Evolutionary conservation across 1,284 basidiomycete species (phyloP).

Genomic region (Moesziomyces sp.): DNA sequence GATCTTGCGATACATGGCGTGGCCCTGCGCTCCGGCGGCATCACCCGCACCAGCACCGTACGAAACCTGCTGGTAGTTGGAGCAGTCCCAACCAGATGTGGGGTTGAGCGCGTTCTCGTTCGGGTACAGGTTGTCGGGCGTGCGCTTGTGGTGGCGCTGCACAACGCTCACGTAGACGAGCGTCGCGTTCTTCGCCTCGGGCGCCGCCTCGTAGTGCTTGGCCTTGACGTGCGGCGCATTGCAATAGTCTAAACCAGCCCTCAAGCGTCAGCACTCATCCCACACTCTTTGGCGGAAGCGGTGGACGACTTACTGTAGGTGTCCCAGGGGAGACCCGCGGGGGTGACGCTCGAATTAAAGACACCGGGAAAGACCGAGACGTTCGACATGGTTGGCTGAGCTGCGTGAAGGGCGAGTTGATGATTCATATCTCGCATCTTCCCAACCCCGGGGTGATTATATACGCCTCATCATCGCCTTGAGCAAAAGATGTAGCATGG

Average conservation of each 20-base stretch:
- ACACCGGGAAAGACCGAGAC: constrained; percentile 26
- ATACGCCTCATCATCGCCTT: too few species aligned
- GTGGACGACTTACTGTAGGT: constrained; percentile 29
- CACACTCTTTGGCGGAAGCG: neutral
- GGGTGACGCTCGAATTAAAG: constrained; percentile 28
- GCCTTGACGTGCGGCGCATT: constrained; percentile 46
- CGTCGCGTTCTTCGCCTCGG: constrained; percentile 37
- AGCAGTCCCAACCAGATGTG: constrained; percentile 45
- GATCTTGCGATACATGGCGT: constrained; percentile 70
- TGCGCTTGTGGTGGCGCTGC: constrained; percentile 56
- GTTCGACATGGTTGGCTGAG: constrained; percentile 15
- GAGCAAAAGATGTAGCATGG: too few species aligned
- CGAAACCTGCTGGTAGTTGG: constrained; percentile 38
- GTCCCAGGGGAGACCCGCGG: constrained; percentile 34
- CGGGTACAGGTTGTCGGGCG: constrained; percentile 72
- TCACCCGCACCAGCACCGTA: constrained; percentile 30
- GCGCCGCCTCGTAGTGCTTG: constrained; percentile 25
- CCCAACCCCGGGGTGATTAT: too few species aligned
- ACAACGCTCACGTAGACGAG: constrained; percentile 51
- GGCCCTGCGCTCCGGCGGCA: constrained; percentile 12
- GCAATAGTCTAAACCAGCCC: constrained; percentile 35
- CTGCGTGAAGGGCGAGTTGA: neutral
- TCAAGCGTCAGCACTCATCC: neutral
- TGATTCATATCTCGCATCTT: neutral
- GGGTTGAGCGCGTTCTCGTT: constrained; percentile 71